Conservation (phyloP, 164 flowering plant genomes). For the Malania oleifera region DNA sequence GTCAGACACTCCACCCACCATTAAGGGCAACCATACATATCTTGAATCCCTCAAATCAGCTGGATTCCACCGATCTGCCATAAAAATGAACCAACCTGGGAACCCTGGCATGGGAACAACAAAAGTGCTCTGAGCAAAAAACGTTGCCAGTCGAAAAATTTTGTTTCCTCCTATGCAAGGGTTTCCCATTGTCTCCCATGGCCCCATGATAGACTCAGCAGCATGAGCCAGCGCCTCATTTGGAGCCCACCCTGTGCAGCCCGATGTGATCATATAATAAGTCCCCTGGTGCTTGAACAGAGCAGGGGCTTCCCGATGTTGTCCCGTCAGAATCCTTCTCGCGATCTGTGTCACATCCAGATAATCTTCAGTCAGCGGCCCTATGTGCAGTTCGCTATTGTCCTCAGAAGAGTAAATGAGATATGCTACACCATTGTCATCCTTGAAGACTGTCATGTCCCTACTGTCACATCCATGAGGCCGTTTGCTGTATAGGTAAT, state of each 20-base stretch:
- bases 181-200: constrained; percentile 91
- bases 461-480: constrained; percentile 94
- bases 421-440: constrained; percentile 82
- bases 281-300: constrained; percentile 78
- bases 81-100: constrained; percentile 65
- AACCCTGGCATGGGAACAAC: constrained; percentile 66
- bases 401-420: constrained; percentile 86
- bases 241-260: constrained; percentile 98
- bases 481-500: constrained; percentile 67
- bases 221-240: constrained; percentile 92
- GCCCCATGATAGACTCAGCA: constrained; percentile 88
- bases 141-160: constrained; percentile 59
- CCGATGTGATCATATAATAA: constrained; percentile 96
- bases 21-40: constrained; percentile 88
- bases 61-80: constrained; percentile 95
- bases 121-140: constrained; percentile 82
- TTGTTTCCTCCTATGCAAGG: constrained; percentile 91
- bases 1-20: constrained; percentile 75
- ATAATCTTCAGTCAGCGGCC: constrained; percentile 76
- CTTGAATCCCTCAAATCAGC: constrained; percentile 83
- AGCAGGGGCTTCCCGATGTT: constrained; percentile 94
- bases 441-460: constrained; percentile 95
- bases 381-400: constrained; percentile 89
- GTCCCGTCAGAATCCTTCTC: constrained; percentile 68
- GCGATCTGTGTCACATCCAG: constrained; percentile 57